Percentiles rank a stretch among this genome's conserved stretches.
Evolutionary conservation across 2,329 filamentous ascomycete species (phyloP).

Genomic region (Xylariaceae sp.): DNA sequence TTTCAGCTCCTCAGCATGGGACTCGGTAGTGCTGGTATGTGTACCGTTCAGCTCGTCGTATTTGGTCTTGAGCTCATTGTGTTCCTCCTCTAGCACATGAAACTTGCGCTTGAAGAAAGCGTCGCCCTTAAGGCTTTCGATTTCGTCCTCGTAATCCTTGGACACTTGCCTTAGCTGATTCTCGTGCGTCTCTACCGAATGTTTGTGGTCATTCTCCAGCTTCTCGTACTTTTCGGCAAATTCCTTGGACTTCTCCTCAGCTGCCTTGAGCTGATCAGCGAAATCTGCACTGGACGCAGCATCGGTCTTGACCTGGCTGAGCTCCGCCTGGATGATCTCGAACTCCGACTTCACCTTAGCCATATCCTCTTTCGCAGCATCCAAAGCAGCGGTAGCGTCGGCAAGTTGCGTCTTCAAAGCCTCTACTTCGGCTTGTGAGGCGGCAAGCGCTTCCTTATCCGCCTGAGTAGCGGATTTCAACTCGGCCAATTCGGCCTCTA

Average conservation of each 20-base stretch:
- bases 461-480: slow-evolving; percentile 45
- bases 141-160: slow-evolving; percentile 60
- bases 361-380: slow-evolving; percentile 38
- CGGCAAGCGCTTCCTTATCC: slow-evolving; percentile 43
- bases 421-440: slow-evolving; percentile 36
- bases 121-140: slow-evolving; percentile 58
- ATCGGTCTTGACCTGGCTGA: slow-evolving; percentile 41
- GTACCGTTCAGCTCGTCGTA: slow-evolving; percentile 21
- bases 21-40: slow-evolving; percentile 15
- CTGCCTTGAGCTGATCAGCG: slow-evolving; percentile 19
- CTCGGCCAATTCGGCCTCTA: slow-evolving; percentile 49
- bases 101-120: slow-evolving; percentile 62
- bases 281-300: slow-evolving; percentile 30
- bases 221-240: slow-evolving; percentile 35
- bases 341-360: slow-evolving; percentile 46
- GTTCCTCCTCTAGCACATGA: slow-evolving; percentile 54
- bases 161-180: slow-evolving; percentile 55
- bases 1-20: slow-evolving; percentile 27
- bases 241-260: slow-evolving; percentile 24
- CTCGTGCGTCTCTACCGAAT: slow-evolving; percentile 44
- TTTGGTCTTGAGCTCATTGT: slow-evolving; percentile 39
- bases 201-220: slow-evolving; percentile 45
- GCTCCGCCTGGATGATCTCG: slow-evolving; percentile 41
- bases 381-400: slow-evolving; percentile 22
- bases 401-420: slow-evolving; percentile 33